phyloP scores from a whole-genome alignment of 257 asterid species.

The Capsicum chinense region DNA sequence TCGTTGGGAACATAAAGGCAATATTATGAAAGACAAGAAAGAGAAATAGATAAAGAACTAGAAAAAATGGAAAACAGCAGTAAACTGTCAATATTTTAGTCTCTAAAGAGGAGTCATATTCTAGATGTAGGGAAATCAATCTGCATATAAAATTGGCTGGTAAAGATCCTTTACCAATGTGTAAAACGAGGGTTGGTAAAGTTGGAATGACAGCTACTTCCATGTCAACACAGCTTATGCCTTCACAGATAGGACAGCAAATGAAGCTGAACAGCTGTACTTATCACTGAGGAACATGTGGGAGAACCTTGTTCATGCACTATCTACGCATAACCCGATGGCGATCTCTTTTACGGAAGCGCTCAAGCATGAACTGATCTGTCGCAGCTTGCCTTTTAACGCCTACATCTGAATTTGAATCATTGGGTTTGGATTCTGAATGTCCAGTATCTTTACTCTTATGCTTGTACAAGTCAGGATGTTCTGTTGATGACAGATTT shows the following conservation, averaged over 20 bases:
- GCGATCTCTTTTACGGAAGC: constrained; percentile 92
- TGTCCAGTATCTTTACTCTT: constrained; percentile 53
- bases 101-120: neutral
- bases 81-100: neutral
- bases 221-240: constrained; percentile 17
- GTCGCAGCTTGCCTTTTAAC: constrained; percentile 92
- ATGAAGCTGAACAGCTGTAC: constrained; percentile 9
- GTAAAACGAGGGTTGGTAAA: constrained; percentile 1
- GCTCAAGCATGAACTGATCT: constrained; percentile 88
- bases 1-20: neutral
- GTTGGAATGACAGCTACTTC: constrained; percentile 11
- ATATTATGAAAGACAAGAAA: neutral
- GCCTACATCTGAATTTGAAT: constrained; percentile 58
- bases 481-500: constrained; percentile 54
- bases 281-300: constrained; percentile 9
- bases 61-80: neutral
- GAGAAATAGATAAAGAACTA: neutral
- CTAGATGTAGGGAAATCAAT: neutral
- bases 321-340: constrained; percentile 81
- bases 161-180: neutral
- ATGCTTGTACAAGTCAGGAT: constrained; percentile 66
- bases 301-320: constrained; percentile 25
- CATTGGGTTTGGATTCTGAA: constrained; percentile 52
- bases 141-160: constrained; percentile 7
- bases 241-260: neutral